Evolutionary conservation across 1,139 yeast genomes (phyloP), one percentile per base, ranked within the genome.

Genomic region (Geotrichum histeridarum): DNA sequence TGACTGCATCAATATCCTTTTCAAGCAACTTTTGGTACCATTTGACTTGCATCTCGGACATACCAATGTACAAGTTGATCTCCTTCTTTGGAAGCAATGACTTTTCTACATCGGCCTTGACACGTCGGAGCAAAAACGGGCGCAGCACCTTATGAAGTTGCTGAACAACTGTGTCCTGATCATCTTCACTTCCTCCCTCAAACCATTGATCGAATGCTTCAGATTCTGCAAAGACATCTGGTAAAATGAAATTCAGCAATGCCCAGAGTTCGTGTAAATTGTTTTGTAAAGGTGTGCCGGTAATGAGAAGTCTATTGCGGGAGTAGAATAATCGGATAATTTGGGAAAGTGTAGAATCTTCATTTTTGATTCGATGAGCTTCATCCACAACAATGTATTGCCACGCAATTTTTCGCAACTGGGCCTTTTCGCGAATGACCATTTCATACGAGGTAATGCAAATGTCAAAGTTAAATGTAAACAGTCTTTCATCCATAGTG

Each of bases 251-350:
- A 68, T 93, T 93, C 56, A 93, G 73, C 51, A 93, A 72, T 0
- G 98, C 96, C 99, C 99, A 93, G 54, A 93, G 76, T 71, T 93
- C 99, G 69, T 93, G 98, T 54, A 93, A 73, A 63, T 93, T 93
- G 68, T 93, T 93, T 66, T 93, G 99, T 56, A 93, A 73, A 0
- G 99, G 99, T 0, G 99, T 93, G 63, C 99, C 99, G 0, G 99
- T 93, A 56, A 93, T 91, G 54, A 93, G 74, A 50, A 93, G 74
- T 61, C 99, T 76, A 66, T 88, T 89, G 56, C 86, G 79, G 4
- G 97, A 88, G 65, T 86, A 84, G 65, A 93, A 90, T 50, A 89
- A 74, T 60, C 98, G 81, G 54, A 93, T 84, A 59, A 93, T 90
- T 69, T 90, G 96, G 0, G 96, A 89, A 54, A 93, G 76, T 54